Base-by-base conservation (phyloP, 345 rosid genomes). In the Garcia nutans region DNA sequence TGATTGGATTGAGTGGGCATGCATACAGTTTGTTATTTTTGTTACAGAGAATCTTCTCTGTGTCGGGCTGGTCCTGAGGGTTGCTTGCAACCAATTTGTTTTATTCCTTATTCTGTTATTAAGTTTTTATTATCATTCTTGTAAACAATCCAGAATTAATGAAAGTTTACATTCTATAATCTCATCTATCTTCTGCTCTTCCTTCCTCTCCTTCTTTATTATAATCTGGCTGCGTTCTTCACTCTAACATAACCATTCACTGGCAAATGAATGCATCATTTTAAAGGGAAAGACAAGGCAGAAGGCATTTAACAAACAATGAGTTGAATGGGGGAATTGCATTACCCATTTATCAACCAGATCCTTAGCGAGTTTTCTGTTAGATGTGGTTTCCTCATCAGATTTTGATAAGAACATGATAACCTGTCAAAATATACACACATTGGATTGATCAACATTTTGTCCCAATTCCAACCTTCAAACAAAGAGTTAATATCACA, bases 271-370 rank as follows among this genome's bases (percentile, higher is more conserved):
- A 28, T 37, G 22, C 65, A 42, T 20, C 26, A 47, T n/a, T 15
- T 28, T 17, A 28, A 28, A 76, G 56, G 15, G 19, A 68, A 23
- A 5, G 66, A 10, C 15, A 31, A 2, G 9, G 69, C 26, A 15
- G 26, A n/a, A 28, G 11, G 50, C 41, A 28, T 28, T 28, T 49
- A 28, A 71, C 13, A 56, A 44, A 26, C 31, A 19, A 59, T 26
- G 15, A 28, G 73, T 19, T 54, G 52, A 67, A 13, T 5, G 8
- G 8, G 24, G 1, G 1, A 26, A 52, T 55, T 15, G 61, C 62
- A 74, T 79, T 93, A 96, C 99, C 98, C 98, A 96, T 92, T 92
- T 93, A 76, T 96, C 98, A 76, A 96, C 99, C 88, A 96, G 86
- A 76, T 96, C 99, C 86, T 93, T 96, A 42, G 99, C 98, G 63